phyloP scores from a whole-genome alignment of 495 filamentous ascomycete species.

The Clavariopsis aquatica region DNA sequence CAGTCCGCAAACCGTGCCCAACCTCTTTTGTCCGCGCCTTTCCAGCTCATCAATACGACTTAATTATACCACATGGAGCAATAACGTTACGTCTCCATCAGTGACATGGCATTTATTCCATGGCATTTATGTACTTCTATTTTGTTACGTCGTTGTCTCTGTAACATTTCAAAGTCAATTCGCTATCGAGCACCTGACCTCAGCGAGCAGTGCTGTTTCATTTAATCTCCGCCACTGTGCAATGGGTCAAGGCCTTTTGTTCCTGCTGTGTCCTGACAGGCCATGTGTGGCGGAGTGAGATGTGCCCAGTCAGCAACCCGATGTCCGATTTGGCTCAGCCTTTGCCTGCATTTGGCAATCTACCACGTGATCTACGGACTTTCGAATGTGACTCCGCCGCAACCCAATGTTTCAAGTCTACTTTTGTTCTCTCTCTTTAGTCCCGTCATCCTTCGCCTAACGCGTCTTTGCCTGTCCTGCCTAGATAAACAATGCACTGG shows the following conservation, averaged over 20 bases:
- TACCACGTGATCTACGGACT: neutral
- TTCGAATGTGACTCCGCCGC: neutral
- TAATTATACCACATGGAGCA: no score
- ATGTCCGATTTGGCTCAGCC: neutral
- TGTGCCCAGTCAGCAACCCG: neutral
- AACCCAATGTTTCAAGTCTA: neutral
- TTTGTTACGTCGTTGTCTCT: neutral
- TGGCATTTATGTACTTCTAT: neutral
- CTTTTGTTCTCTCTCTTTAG: neutral
- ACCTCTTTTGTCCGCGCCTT: neutral
- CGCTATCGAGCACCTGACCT: neutral
- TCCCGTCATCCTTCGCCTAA: neutral
- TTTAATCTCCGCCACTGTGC: conserved; percentile 10
- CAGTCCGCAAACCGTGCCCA: neutral
- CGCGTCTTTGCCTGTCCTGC: neutral
- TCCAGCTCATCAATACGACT: neutral
- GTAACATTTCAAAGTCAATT: neutral
- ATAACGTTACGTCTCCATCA: no score
- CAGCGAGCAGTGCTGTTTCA: neutral
- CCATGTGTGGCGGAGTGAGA: neutral
- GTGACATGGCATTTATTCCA: no score
- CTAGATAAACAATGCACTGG: neutral
- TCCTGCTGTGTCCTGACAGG: neutral
- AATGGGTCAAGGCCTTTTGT: neutral
- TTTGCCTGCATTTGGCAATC: neutral